These are phyloP conservation scores for Echria macrotheca DNA, from an alignment of 495 filamentous ascomycete genomes.

Conservation along the genomic window DNA sequence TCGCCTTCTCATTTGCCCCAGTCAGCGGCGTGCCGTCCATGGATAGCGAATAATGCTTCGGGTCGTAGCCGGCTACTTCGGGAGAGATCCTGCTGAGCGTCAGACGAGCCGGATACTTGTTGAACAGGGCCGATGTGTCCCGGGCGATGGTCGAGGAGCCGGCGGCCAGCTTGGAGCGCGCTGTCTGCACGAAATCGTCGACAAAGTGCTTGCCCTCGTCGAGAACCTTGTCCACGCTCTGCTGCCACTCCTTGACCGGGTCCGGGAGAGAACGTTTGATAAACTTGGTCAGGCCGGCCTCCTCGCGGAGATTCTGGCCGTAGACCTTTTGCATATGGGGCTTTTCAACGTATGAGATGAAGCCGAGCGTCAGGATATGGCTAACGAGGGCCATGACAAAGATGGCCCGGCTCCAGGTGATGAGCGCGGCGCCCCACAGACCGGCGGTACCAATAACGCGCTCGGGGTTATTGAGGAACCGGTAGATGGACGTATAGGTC, in stretches of 20 bases:
- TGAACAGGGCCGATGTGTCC: constrained; percentile 84
- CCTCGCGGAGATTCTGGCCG: constrained; percentile 71
- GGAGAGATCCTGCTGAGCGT: constrained; percentile 77
- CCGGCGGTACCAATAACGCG: constrained; percentile 88
- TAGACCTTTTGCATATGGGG: constrained; percentile 99
- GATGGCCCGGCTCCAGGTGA: constrained; percentile 78
- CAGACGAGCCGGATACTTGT: constrained; percentile 81
- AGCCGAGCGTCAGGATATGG: constrained; percentile 76
- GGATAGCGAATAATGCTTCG: constrained; percentile 72
- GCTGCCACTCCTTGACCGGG: constrained; percentile 65
- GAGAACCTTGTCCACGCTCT: constrained; percentile 80
- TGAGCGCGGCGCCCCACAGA: constrained; percentile 92
- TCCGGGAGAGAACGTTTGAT: constrained; percentile 82
- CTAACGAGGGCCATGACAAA: constrained; percentile 79
- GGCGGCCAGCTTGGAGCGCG: constrained; percentile 79
- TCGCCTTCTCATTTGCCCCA: constrained; percentile 45
- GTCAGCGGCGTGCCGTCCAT: constrained; percentile 61
- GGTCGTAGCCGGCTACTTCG: constrained; percentile 78
- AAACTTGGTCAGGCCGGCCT: constrained; percentile 87
- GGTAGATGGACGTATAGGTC: constrained; percentile 95
- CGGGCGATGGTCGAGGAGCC: constrained; percentile 82
- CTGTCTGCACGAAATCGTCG: constrained; percentile 82
- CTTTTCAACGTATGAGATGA: constrained; percentile 90
- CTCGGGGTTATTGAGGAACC: constrained; percentile 96
- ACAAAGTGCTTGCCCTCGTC: constrained; percentile 80